phyloP scores from a whole-genome alignment of 306 rosid genomes.

The Sechiopsis laciniata region DNA sequence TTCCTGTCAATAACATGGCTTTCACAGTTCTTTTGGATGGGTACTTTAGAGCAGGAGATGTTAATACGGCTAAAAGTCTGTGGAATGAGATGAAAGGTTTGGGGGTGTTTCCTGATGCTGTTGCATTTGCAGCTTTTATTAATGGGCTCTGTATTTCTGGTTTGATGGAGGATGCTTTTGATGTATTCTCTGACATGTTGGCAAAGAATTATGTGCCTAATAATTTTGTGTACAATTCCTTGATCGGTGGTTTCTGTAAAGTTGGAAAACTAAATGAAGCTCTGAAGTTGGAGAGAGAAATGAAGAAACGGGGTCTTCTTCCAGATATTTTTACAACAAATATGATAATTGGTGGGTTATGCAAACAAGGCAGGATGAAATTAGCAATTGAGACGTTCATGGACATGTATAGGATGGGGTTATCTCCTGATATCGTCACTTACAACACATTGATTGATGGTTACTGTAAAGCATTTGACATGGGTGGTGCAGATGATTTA shows the following conservation, averaged over 20 bases:
- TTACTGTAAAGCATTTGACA: constrained; percentile 58
- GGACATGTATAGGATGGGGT: constrained; percentile 47
- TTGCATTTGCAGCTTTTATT: constrained; percentile 66
- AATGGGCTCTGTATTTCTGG: constrained; percentile 64
- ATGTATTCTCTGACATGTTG: constrained; percentile 45
- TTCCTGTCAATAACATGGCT: constrained; percentile 47
- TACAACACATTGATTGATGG: constrained; percentile 67
- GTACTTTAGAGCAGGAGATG: constrained; percentile 46
- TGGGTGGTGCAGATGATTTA: constrained; percentile 49
- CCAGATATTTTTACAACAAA: constrained; percentile 62
- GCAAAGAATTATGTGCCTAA: constrained; percentile 57
- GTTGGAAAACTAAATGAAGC: constrained; percentile 51
- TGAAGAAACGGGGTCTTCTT: constrained; percentile 57
- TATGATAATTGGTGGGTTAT: constrained; percentile 58
- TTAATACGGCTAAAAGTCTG: constrained; percentile 47
- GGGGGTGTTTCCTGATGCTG: constrained; percentile 58
- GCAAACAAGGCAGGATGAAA: constrained; percentile 64
- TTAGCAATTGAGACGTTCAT: constrained; percentile 45
- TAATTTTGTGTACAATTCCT: constrained; percentile 69
- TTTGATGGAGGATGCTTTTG: constrained; percentile 50
- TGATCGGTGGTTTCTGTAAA: constrained; percentile 54
- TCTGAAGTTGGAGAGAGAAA: constrained; percentile 49
- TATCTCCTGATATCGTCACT: constrained; percentile 56
- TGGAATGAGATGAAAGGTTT: constrained; percentile 64
- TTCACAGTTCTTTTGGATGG: constrained; percentile 67